phyloP scores from a whole-genome alignment of 345 rosid species.

The Eucalyptus caleyi region DNA sequence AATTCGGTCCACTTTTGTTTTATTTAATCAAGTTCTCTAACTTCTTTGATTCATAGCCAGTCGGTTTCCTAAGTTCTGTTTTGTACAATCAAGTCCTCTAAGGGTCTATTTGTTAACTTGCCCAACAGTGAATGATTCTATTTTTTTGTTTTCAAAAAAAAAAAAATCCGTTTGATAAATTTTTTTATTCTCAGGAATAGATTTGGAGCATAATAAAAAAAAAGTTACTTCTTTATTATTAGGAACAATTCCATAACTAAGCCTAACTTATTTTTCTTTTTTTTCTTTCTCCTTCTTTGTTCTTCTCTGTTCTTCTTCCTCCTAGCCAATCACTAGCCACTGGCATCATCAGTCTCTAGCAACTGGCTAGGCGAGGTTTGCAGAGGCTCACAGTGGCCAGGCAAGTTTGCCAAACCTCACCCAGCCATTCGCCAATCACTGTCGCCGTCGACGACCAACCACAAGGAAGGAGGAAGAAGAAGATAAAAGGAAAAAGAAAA shows the following conservation, averaged over 20 bases:
- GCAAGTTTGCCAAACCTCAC: rapidly evolving
- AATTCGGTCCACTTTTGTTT: not conserved
- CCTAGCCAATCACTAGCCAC: too few species aligned
- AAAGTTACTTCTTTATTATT: too few species aligned
- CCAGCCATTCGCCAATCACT: rapidly evolving
- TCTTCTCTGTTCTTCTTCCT: too few species aligned
- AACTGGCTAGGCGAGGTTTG: too few species aligned
- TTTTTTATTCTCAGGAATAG: rapidly evolving
- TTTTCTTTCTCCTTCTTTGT: rapidly evolving
- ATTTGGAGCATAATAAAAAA: too few species aligned
- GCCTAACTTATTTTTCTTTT: too few species aligned
- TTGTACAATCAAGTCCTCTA: not conserved
- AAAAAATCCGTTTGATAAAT: too few species aligned
- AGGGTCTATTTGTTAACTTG: too few species aligned
- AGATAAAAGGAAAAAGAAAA: too few species aligned
- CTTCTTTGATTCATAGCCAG: not conserved
- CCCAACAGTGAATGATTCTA: too few species aligned
- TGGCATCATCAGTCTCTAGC: rapidly evolving
- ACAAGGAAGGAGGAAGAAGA: too few species aligned
- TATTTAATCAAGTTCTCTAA: not conserved
- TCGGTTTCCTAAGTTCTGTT: not conserved
- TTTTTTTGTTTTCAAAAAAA: too few species aligned
- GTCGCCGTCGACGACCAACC: rapidly evolving
- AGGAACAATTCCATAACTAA: rapidly evolving
- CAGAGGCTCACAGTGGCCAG: rapidly evolving